Percentiles rank a stretch among this genome's conserved stretches.
Evolutionary conservation across 1,139 yeast genomes (phyloP).

Genomic region (Blastobotrys buckinghamii): DNA sequence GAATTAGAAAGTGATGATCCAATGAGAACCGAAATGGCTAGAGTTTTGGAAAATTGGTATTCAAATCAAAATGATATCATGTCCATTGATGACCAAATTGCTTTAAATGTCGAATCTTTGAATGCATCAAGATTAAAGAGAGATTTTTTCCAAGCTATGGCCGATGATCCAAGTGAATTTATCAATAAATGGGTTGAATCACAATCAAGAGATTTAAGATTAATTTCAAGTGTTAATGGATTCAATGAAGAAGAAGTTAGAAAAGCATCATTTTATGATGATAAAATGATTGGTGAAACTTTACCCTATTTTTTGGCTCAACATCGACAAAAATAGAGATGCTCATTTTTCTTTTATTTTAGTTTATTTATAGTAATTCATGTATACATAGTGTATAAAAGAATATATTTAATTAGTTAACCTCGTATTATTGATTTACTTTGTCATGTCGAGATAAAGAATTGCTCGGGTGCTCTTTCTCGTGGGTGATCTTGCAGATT

Average conservation of each 20-base stretch:
- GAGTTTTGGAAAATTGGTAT: slow-evolving; percentile 40
- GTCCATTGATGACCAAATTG: slow-evolving; percentile 53
- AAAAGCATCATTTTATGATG: slow-evolving; percentile 72
- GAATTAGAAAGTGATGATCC: slow-evolving; percentile 56
- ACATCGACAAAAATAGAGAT: slow-evolving; percentile 1
- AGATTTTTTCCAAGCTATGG: slow-evolving; percentile 67
- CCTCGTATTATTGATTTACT: too few species aligned
- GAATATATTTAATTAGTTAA: too few species aligned
- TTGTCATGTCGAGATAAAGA: too few species aligned
- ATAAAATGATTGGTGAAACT: slow-evolving; percentile 69
- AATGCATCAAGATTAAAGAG: slow-evolving; percentile 58
- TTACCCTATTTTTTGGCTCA: slow-evolving; percentile 49
- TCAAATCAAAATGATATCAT: slow-evolving; percentile 48
- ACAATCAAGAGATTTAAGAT: slow-evolving; percentile 69
- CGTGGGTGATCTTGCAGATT: too few species aligned
- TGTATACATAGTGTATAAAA: too few species aligned
- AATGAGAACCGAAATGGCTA: slow-evolving; percentile 41
- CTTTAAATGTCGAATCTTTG: slow-evolving; percentile 58
- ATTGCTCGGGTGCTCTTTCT: too few species aligned
- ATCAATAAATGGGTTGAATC: slow-evolving; percentile 66
- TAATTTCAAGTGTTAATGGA: slow-evolving; percentile 79
- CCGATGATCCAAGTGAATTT: slow-evolving; percentile 72
- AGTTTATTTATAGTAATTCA: not conserved
- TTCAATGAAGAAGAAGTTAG: slow-evolving; percentile 88
- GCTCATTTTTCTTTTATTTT: not conserved